Conservation (phyloP, 2,329 filamentous ascomycete genomes). For the Paramyrothecium sp. region DNA sequence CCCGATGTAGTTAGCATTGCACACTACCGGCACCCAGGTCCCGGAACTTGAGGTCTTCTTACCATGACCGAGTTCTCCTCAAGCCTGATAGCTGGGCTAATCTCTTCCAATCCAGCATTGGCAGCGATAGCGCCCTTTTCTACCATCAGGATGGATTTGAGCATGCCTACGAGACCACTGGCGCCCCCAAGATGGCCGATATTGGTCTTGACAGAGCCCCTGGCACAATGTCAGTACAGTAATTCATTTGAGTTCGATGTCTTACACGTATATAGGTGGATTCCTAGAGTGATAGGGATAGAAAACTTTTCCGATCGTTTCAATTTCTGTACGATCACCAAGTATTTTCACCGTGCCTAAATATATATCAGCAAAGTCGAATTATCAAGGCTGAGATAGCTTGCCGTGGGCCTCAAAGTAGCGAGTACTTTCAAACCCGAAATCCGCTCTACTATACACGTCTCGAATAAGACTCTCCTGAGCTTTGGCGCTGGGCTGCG, state of each 20-base stretch:
- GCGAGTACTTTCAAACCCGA: not conserved
- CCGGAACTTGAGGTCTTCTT: too few species aligned
- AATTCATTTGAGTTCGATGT: not conserved
- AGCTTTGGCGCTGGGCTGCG: not conserved
- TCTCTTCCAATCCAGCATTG: not conserved
- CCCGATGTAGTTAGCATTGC: too few species aligned
- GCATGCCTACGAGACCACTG: not conserved
- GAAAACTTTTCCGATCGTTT: not conserved
- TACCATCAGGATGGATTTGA: not conserved
- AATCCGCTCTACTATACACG: not conserved
- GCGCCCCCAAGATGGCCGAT: not conserved
- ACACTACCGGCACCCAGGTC: too few species aligned
- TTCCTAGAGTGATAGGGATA: not conserved
- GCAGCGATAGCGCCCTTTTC: not conserved
- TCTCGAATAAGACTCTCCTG: not conserved
- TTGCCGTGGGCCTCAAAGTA: not conserved
- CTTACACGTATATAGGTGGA: not conserved
- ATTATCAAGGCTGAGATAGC: too few species aligned
- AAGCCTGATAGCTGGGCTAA: too few species aligned
- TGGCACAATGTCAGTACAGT: not conserved
- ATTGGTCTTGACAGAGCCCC: not conserved
- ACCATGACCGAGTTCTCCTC: too few species aligned
- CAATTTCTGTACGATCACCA: not conserved
- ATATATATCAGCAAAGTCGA: too few species aligned
- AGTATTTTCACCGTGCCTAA: not conserved